Percentiles rank a stretch among this genome's conserved stretches.
Evolutionary conservation across 441 rosid species (phyloP).

Genomic region (Aleurites moluccanus): DNA sequence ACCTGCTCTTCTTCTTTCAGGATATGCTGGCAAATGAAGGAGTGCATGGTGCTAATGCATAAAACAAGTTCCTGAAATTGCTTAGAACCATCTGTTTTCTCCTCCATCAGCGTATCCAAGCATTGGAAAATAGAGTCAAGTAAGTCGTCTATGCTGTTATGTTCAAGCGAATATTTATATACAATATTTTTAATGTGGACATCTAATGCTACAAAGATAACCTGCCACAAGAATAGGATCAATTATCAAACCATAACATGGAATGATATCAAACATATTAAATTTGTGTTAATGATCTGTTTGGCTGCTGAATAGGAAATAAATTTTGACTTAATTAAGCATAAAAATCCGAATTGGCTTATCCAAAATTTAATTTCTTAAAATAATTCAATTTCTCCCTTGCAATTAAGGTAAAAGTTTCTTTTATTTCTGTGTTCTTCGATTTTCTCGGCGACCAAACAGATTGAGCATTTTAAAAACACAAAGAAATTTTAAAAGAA

Average conservation of each 20-base stretch:
- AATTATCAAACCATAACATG: slow-evolving; percentile 4
- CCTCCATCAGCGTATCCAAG: slow-evolving; percentile 42
- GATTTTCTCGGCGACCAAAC: neutral
- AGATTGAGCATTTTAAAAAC: neutral
- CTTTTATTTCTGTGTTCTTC: neutral
- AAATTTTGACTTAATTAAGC: neutral
- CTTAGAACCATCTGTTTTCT: slow-evolving; percentile 26
- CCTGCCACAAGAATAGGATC: slow-evolving; percentile 44
- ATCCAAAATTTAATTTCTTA: neutral
- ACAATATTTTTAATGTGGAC: slow-evolving; percentile 50
- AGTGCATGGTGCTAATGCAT: slow-evolving; percentile 44
- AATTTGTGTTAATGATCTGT: neutral
- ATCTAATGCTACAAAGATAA: slow-evolving; percentile 64
- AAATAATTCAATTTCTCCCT: neutral
- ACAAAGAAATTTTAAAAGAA: neutral
- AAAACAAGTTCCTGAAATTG: slow-evolving; percentile 48
- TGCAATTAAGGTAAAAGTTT: neutral
- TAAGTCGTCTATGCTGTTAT: slow-evolving; percentile 46
- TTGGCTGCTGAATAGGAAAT: neutral
- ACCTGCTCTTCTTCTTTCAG: slow-evolving; percentile 84
- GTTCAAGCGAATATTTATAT: slow-evolving; percentile 62
- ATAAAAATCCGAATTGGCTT: neutral
- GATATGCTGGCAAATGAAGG: slow-evolving; percentile 64
- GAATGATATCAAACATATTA: neutral
- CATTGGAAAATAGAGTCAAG: slow-evolving; percentile 45